A percentile compares a stretch with the other conserved stretches of the same genome.
Conservation (phyloP, 768 basidiomycete species). For the Pulveroboletus frians region DNA sequence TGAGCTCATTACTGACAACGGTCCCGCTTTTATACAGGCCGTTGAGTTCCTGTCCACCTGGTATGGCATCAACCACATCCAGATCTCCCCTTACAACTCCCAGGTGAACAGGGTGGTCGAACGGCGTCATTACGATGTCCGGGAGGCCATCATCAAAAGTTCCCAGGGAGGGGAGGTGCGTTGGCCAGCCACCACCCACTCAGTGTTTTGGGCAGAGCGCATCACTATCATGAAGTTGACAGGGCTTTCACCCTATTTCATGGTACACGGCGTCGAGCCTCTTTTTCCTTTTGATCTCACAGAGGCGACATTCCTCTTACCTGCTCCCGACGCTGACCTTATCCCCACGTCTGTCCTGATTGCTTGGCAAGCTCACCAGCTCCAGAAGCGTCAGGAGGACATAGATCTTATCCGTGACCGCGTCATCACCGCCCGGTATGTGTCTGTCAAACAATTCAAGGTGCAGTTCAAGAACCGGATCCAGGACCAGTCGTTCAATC, state of each 20-base stretch:
- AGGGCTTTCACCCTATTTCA: background rate
- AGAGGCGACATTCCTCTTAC: constrained; percentile 21
- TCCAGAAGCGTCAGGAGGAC: background rate
- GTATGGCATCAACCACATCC: background rate
- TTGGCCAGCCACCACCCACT: background rate
- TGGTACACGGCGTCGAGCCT: constrained; percentile 22
- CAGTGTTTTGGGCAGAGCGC: no score
- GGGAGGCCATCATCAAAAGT: background rate
- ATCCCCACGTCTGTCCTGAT: background rate
- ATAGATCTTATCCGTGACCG: accelerated
- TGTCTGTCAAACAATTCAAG: background rate
- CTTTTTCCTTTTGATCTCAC: constrained; percentile 17
- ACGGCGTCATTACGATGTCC: background rate
- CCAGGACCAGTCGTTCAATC: accelerated
- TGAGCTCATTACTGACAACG: no score
- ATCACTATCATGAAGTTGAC: background rate
- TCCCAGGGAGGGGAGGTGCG: background rate
- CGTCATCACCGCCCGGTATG: background rate
- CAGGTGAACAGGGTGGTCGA: background rate
- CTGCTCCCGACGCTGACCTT: background rate
- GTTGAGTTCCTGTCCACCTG: background rate
- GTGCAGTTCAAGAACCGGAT: background rate
- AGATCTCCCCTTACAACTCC: background rate
- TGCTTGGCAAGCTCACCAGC: background rate
- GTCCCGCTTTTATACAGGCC: background rate